Base-by-base conservation (phyloP, 2,329 filamentous ascomycete genomes). In the Penicillium sp. region DNA sequence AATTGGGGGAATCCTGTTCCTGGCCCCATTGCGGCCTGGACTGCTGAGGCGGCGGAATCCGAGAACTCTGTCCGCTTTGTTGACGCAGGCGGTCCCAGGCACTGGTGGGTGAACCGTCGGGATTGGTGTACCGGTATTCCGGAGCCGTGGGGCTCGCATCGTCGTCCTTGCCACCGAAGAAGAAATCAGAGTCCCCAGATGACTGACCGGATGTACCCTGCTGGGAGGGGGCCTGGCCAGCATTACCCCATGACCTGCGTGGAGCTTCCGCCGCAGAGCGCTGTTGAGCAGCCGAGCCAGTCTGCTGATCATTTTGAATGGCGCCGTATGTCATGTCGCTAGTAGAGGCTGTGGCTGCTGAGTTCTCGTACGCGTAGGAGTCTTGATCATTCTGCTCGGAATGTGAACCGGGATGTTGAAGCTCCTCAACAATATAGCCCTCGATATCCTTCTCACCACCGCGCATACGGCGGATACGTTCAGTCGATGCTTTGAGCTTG, bases 41-140 rank as follows among this genome's bases (percentile, higher is more conserved):
- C 25, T 58, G 56, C 11, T 56, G 52, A 25, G 57, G 14, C 16
- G 48, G 14, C n/a, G 59, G 28, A 14, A 60, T 35, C 33, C 48
- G 54, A 10, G 56, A 16, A 37, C 52, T 33, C 38, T 57, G 43
- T 28, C 42, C 35, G 51, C 65, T 73, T 56, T 76, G 72, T 52
- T 68, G 69, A 60, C 77, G 68, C 40, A 79, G 71, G 11, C 76
- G 74, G 14, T 75, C 76, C 78, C 78, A 79, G 26, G 73, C 70
- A 63, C 74, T 76, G 16, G 53, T 16, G 16, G 64, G 49, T 2
- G 57, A 60, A 2, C 56, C 57, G 49, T 60, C 42, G 28, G 58
- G 49, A 30, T 60, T 65, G 38, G 62, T 56, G 16, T 65, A 58
- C 26, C 70, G 63, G 62, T 76, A 73, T 48, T 78, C 75, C 2